phyloP scores from a whole-genome alignment of 116 monocot genomes.

The Zostera marina region DNA sequence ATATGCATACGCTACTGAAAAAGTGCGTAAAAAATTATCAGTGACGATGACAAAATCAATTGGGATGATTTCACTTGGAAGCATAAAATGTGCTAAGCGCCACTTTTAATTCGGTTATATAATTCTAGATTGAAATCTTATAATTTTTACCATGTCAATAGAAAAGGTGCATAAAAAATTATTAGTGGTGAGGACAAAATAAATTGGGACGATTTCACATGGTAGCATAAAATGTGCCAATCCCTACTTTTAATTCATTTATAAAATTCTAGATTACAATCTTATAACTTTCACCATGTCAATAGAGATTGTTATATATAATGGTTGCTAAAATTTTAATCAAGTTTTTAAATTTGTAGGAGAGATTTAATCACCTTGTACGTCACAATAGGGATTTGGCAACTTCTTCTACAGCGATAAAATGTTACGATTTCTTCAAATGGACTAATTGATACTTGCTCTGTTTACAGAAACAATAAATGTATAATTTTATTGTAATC shows the following conservation, averaged over 20 bases:
- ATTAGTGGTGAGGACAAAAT: no score
- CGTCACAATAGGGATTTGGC: neutral
- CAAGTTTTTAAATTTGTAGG: neutral
- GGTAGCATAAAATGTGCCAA: no score
- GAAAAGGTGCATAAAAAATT: neutral
- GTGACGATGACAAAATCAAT: no score
- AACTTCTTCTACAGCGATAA: neutral
- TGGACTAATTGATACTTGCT: neutral
- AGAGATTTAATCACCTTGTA: neutral
- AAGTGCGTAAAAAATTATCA: no score
- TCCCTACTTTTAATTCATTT: neutral
- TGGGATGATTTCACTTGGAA: no score
- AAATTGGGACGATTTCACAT: no score
- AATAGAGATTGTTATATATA: neutral
- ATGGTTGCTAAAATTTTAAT: neutral
- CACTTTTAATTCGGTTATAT: neutral
- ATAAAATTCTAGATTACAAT: neutral
- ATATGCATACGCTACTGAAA: no score
- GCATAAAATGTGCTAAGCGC: no score
- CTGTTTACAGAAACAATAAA: neutral
- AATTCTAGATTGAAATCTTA: neutral
- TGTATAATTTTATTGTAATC: neutral
- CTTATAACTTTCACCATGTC: neutral
- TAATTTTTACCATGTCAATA: neutral
- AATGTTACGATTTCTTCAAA: neutral